These are phyloP conservation scores for Panus rudis DNA, from an alignment of 768 basidiomycete genomes.

Conservation along the genomic window DNA sequence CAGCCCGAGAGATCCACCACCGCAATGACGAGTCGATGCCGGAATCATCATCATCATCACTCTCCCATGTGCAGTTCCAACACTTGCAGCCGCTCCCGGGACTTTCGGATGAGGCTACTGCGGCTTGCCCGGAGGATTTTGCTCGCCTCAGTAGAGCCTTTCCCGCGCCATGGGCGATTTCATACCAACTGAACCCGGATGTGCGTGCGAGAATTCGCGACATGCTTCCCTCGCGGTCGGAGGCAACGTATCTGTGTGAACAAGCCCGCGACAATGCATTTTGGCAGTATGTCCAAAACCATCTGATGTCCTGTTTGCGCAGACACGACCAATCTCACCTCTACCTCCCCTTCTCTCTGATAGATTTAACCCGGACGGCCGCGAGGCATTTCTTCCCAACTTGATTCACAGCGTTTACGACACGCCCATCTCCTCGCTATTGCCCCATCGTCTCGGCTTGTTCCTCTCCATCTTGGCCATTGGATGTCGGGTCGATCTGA, in stretches of 20 bases:
- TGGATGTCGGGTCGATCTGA: slow-evolving; percentile 62
- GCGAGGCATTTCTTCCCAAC: slow-evolving; percentile 64
- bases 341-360: slow-evolving; percentile 7
- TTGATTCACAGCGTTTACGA: slow-evolving; percentile 63
- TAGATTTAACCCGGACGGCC: slow-evolving; percentile 64
- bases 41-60: too few relatives aligned
- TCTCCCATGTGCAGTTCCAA: too few relatives aligned
- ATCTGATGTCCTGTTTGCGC: slow-evolving; percentile 8
- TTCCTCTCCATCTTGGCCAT: slow-evolving; percentile 69
- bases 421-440: slow-evolving; percentile 50
- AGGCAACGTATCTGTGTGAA: slow-evolving; percentile 54
- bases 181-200: slow-evolving; percentile 37
- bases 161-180: slow-evolving; percentile 59
- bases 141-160: slow-evolving; percentile 59
- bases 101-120: background rate
- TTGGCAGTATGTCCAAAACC: slow-evolving; percentile 57
- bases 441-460: slow-evolving; percentile 60
- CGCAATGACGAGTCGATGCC: background rate
- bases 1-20: background rate
- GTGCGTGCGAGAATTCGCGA: slow-evolving; percentile 59
- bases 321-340: background rate
- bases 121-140: slow-evolving; percentile 30
- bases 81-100: too few relatives aligned
- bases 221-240: slow-evolving; percentile 51
- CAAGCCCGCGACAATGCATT: slow-evolving; percentile 61